A percentile compares a stretch with the other conserved stretches of the same genome.
Evolutionary conservation across 2,329 filamentous ascomycete genomes (phyloP).

Genomic region (Penicillium sp.): DNA sequence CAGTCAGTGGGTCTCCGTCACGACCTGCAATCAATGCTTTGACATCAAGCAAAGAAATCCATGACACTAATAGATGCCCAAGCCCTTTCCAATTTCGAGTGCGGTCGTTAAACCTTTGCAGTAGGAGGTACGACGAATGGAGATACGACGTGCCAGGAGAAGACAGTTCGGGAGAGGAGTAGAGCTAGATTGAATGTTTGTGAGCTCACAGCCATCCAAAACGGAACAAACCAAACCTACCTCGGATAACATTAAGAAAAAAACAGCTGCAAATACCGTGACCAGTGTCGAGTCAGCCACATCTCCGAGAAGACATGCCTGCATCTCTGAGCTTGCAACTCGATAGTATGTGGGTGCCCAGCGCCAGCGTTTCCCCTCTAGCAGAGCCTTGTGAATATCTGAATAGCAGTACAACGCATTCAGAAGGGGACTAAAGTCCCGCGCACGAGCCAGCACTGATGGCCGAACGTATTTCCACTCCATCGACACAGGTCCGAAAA

Average conservation of each 20-base stretch:
- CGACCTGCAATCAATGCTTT: conserved; percentile 38
- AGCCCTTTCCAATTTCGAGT: conserved; percentile 30
- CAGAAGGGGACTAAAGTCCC: conserved; percentile 25
- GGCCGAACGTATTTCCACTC: conserved; percentile 35
- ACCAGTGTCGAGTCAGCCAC: conserved; percentile 25
- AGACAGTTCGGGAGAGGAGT: conserved; percentile 29
- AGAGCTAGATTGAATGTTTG: conserved; percentile 17
- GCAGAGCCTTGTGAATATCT: conserved; percentile 30
- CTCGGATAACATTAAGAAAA: conserved; percentile 39
- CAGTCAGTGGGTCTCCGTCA: conserved; percentile 34
- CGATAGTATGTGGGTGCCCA: conserved; percentile 32
- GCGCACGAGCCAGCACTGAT: conserved; percentile 25
- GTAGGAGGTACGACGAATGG: conserved; percentile 29
- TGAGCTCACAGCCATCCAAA: not conserved
- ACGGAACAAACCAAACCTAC: conserved; percentile 15
- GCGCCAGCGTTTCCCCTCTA: conserved; percentile 28
- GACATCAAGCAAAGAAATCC: conserved; percentile 36
- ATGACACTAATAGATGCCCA: conserved; percentile 29
- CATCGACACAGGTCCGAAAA: conserved; percentile 32
- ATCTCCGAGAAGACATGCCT: conserved; percentile 27
- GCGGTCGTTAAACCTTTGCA: conserved; percentile 30
- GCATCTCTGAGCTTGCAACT: conserved; percentile 31
- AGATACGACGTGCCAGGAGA: conserved; percentile 30
- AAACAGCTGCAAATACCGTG: conserved; percentile 29
- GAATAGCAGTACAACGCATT: conserved; percentile 36